Base-by-base conservation (phyloP, 768 basidiomycete species). In the Trametes punicea region DNA sequence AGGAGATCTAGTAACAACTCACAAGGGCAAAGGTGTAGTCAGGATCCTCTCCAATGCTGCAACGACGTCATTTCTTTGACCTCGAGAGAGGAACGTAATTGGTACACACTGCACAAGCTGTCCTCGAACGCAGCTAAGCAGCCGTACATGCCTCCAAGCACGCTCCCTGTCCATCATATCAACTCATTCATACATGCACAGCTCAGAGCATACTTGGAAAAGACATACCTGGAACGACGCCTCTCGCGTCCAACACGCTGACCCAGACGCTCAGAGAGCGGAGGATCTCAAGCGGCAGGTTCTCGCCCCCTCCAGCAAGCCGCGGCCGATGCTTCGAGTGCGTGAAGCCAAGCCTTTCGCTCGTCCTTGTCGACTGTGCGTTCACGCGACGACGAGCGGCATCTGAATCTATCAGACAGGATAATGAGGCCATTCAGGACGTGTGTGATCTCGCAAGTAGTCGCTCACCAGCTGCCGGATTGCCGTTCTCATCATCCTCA, bases 1-100 rank as follows among this genome's bases (percentile, higher is more conserved):
- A n/a, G n/a, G n/a, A 6, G 16, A n/a, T 30, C 56, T n/a, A 38
- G 23, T 47, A 21, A 31, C n/a, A 4, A 75, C 84, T 65, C 62
- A 85, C 84, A 84, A 83, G 27, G 84, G 85, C 33, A 86, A 64
- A 1, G 84, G 84, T 0, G 83, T 87, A 0, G 84, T 84, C 53
- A 88, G 61, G 46, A 84, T 83, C 27, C 74, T 72, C 66, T 87
- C 85, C 49, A 85, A 67, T 6, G 76, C 81, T 84, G 56, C 4
- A 51, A 9, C 10, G 27, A 21, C 20, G 13, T 51, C 18, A 36
- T 29, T 11, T 21, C 26, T 3, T 40, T 23, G 23, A 3, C 16
- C 34, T 20, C 15, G 38, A 41, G 56, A 74, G 44, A 15, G 9
- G 16, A n/a, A 10, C 10, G 16, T 5, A 33, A 38, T 38, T 31